phyloP scores from a whole-genome alignment of 257 asterid genomes.

The Lantana camara region DNA sequence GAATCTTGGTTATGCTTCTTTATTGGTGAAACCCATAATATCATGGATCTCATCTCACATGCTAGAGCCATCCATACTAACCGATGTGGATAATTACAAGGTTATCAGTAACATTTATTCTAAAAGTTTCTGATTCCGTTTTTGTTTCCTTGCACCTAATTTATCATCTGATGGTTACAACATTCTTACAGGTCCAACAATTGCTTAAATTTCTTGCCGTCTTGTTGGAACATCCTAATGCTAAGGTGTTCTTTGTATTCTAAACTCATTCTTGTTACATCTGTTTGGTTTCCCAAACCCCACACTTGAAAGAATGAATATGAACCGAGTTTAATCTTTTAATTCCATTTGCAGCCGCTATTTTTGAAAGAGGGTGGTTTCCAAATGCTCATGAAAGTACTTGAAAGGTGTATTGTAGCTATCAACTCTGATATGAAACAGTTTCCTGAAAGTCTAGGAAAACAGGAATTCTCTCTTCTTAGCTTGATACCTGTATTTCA shows the following conservation, averaged over 20 bases:
- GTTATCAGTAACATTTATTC: slow-evolving; percentile 34
- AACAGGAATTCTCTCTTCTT: slow-evolving; percentile 46
- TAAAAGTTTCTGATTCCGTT: not conserved
- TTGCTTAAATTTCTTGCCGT: slow-evolving; percentile 70
- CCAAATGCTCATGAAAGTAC: slow-evolving; percentile 65
- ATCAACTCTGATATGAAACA: slow-evolving; percentile 51
- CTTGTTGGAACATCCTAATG: slow-evolving; percentile 88
- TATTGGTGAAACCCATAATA: slow-evolving; percentile 57
- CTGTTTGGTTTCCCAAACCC: slow-evolving; percentile 7
- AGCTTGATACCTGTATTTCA: slow-evolving; percentile 73
- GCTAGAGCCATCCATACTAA: slow-evolving; percentile 48
- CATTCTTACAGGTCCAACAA: slow-evolving; percentile 58
- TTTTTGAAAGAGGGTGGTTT: slow-evolving; percentile 69
- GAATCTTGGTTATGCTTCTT: slow-evolving; percentile 52
- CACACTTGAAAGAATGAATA: not conserved
- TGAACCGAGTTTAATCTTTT: slow-evolving; percentile 20
- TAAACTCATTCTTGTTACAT: slow-evolving; percentile 11
- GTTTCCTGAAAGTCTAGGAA: slow-evolving; percentile 41
- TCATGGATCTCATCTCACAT: slow-evolving; percentile 64
- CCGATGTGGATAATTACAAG: slow-evolving; percentile 81
- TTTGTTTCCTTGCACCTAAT: slow-evolving; percentile 23
- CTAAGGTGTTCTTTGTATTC: slow-evolving; percentile 60
- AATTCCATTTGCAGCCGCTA: slow-evolving; percentile 54
- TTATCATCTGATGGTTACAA: slow-evolving; percentile 21
- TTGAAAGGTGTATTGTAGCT: slow-evolving; percentile 66